Conservation (phyloP, 306 rosid genomes). For the Astragalus membranaceus region DNA sequence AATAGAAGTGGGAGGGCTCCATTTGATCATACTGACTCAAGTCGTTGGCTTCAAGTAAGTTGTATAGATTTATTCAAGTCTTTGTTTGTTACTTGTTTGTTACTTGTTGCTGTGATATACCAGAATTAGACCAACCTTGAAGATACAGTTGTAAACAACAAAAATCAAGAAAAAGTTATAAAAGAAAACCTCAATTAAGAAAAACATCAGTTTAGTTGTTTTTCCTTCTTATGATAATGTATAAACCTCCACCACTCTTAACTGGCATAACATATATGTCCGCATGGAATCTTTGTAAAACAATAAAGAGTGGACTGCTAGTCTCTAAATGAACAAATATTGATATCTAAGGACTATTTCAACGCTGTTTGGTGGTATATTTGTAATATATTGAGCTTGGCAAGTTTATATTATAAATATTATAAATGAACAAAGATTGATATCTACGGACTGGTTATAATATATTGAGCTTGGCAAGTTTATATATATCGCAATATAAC, state of each 20-base stretch:
- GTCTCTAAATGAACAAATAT: no score
- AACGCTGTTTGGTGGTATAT: slow-evolving; percentile 6
- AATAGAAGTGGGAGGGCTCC: slow-evolving; percentile 81
- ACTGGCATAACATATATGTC: neutral
- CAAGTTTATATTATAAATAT: neutral
- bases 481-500: neutral
- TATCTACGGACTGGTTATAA: no score
- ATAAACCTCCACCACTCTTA: neutral
- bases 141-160: no score
- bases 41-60: slow-evolving; percentile 99
- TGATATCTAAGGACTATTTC: neutral
- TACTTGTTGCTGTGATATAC: neutral
- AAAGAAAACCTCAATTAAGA: no score
- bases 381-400: neutral
- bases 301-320: neutral
- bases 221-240: neutral
- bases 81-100: slow-evolving; percentile 9
- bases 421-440: no score
- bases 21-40: slow-evolving; percentile 71
- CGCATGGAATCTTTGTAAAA: slow-evolving; percentile 10
- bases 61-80: slow-evolving; percentile 8
- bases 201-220: neutral
- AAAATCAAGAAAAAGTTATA: no score
- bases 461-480: neutral
- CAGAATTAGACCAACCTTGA: no score